Evolutionary conservation across 306 rosid species (phyloP).

Genomic region (Cicer pinnatifidum): DNA sequence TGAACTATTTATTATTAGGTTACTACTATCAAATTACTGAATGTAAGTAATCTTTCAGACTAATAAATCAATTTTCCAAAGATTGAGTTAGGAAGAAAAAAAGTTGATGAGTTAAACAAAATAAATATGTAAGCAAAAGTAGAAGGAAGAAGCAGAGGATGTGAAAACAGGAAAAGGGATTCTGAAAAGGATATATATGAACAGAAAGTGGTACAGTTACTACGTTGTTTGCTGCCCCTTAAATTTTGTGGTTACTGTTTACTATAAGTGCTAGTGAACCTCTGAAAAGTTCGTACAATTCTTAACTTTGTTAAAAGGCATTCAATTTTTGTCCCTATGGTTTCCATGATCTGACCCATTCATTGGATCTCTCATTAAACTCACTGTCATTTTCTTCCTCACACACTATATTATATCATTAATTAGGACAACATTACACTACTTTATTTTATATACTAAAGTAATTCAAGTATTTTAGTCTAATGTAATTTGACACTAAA

Average conservation of each 20-base stretch:
- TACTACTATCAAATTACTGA: too few relatives aligned
- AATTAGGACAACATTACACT: background rate
- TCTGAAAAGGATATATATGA: conserved; percentile 14
- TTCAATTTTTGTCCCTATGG: conserved; percentile 26
- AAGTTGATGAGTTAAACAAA: too few relatives aligned
- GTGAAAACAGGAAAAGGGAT: too few relatives aligned
- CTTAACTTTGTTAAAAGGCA: conserved; percentile 13
- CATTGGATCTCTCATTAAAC: conserved; percentile 19
- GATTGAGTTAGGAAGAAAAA: too few relatives aligned
- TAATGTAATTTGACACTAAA: background rate
- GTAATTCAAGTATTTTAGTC: conserved; percentile 4
- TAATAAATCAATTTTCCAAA: too few relatives aligned
- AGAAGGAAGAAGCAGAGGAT: background rate
- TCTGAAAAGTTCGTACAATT: conserved; percentile 23
- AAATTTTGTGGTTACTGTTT: conserved; percentile 35
- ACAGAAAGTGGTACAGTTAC: conserved; percentile 31
- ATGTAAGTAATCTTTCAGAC: too few relatives aligned
- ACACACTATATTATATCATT: background rate
- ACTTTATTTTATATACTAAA: background rate
- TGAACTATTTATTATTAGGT: too few relatives aligned
- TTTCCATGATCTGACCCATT: conserved; percentile 1
- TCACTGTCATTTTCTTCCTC: conserved; percentile 12
- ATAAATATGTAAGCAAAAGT: background rate
- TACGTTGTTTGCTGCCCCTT: conserved; percentile 30
- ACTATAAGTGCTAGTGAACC: conserved; percentile 35